Percentiles rank a stretch among this genome's conserved stretches.
Evolutionary conservation across 2,329 filamentous ascomycete genomes (phyloP).

Genomic region (Pseudogymnoascus sp.): DNA sequence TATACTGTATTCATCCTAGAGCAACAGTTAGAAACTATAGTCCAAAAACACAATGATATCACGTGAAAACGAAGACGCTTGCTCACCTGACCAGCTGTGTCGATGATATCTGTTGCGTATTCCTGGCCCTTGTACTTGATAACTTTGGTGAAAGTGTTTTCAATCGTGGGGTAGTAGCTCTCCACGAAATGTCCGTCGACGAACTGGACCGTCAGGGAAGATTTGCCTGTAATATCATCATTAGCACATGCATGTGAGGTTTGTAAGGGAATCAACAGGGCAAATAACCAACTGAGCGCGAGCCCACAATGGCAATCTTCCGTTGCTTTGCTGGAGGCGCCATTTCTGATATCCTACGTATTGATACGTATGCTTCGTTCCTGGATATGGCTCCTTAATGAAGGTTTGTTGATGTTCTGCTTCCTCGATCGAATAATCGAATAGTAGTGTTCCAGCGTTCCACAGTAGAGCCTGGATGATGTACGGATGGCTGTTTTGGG

Average conservation of each 20-base stretch:
- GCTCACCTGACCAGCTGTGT: conserved; percentile 86
- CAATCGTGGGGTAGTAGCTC: conserved; percentile 97
- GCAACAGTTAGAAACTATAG: conserved; percentile 18
- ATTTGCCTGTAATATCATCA: conserved; percentile 65
- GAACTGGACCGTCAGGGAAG: conserved; percentile 91
- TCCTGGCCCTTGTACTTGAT: conserved; percentile 92
- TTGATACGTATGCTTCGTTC: conserved; percentile 7
- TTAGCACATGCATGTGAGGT: conserved; percentile 1
- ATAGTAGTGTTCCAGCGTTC: background rate
- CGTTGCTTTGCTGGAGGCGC: conserved; percentile 62
- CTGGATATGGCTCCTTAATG: background rate
- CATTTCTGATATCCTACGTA: conserved; percentile 19
- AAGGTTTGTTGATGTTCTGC: conserved; percentile 9
- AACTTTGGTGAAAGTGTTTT: conserved; percentile 96
- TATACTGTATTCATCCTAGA: conserved; percentile 93
- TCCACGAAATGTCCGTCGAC: conserved; percentile 98
- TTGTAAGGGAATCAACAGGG: background rate
- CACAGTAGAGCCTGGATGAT: conserved; percentile 6
- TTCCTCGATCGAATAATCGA: background rate
- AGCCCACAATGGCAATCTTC: conserved; percentile 94
- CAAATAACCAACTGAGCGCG: conserved; percentile 78
- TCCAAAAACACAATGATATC: conserved; percentile 15
- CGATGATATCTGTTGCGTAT: conserved; percentile 93
- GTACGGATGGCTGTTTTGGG: conserved; percentile 5
- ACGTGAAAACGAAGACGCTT: conserved; percentile 13